Conservation (phyloP, 2,329 filamentous ascomycete species). For the Keithomyces neogunnii region DNA sequence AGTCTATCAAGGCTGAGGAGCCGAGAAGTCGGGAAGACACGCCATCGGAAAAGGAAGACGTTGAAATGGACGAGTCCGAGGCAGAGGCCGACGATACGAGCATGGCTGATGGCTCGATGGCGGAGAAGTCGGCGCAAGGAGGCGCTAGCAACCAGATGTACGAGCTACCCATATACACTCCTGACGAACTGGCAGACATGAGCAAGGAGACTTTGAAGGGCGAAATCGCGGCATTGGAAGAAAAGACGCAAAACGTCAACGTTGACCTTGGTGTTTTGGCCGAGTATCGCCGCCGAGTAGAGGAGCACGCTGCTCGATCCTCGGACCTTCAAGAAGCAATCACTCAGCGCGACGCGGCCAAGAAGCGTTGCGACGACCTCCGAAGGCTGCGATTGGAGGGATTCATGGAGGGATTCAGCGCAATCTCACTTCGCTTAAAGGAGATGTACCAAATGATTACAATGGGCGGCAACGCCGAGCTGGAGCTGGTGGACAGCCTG, state of each 20-base stretch:
- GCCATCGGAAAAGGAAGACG: conserved; percentile 19
- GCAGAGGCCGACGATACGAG: conserved; percentile 18
- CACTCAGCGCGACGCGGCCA: conserved; percentile 70
- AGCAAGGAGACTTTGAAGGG: conserved; percentile 51
- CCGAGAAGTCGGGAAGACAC: conserved; percentile 16
- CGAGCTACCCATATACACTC: conserved; percentile 70
- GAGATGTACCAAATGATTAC: conserved; percentile 99
- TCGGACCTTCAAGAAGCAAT: conserved; percentile 77
- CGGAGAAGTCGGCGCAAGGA: conserved; percentile 17
- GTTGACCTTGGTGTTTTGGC: conserved; percentile 84
- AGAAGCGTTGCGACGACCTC: conserved; percentile 87
- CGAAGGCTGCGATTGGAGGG: conserved; percentile 84
- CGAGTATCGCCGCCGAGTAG: conserved; percentile 79
- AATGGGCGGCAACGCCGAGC: conserved; percentile 96
- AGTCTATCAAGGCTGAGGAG: conserved; percentile 15
- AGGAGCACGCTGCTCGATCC: conserved; percentile 74
- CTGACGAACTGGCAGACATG: conserved; percentile 60
- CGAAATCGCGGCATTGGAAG: conserved; percentile 54
- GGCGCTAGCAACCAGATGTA: conserved; percentile 30
- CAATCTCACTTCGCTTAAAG: conserved; percentile 88
- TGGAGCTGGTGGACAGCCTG: conserved; percentile 91
- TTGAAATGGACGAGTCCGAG: conserved; percentile 25
- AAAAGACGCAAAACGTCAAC: conserved; percentile 71
- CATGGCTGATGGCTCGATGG: conserved; percentile 11
- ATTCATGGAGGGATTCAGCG: conserved; percentile 96